Base-by-base conservation (phyloP, 805 yeast genomes). In the Candida multigemmis region DNA sequence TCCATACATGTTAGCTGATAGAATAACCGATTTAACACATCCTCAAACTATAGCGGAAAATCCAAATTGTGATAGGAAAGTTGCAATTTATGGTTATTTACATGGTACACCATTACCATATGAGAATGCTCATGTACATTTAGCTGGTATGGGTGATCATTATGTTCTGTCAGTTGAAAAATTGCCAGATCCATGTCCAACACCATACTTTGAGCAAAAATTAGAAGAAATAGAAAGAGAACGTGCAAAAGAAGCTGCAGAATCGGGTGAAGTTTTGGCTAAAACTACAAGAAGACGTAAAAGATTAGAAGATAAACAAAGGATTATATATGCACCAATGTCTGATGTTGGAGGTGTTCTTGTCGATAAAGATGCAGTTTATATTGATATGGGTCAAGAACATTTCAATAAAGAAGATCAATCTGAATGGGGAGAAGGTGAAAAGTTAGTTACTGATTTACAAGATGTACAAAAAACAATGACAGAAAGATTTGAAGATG, bases 331-430 rank as follows among this genome's bases (percentile, higher is more conserved):
- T 53, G 99, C 98, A 0, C 99, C 99, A 26, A 91, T 91, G 99
- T 83, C 96, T 24, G 97, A 91, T 54, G 96, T 91, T n/a, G 96
- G 96, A 31, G 99, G 99, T 51, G 94, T 91, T 19, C 64, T 91
- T 38, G 85, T 91, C 35, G 99, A 91, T 58, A 87, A 81, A 48
- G 99, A 91, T 60, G 96, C 98, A 6, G 98, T 91, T 2, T 91
- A 87, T 44, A 84, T 91, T 34, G 96, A 82, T 42, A 74, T 82
- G 6, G 86, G 85, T 2, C 55, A 50, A 22, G 67, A 65, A 27
- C 50, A 68, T 21, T 81, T 81, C 50, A 71, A 67, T 11, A 65
- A 71, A 1, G 80, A 81, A 5, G 30, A 32, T 13, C 38, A 35
- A 14, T 69, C 71, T 36, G 82, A 77, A 34, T 64, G 60, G 42